A percentile compares a stretch with the other conserved stretches of the same genome.
These are phyloP conservation scores for Colletotrichum brevisporum DNA, from an alignment of 2,329 filamentous ascomycete genomes.

Conservation along the genomic window DNA sequence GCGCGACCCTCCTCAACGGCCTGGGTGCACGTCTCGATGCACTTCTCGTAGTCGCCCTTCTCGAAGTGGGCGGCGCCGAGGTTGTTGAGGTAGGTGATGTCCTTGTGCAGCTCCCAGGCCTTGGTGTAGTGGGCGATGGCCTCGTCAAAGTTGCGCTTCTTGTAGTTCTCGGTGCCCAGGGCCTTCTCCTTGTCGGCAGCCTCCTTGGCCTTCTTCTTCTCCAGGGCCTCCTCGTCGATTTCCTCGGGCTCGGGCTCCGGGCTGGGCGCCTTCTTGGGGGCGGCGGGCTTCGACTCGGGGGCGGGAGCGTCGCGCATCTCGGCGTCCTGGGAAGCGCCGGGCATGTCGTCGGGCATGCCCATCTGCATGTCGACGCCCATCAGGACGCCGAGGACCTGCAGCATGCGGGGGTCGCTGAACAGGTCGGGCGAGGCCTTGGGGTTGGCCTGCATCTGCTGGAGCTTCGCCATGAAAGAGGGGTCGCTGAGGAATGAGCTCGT, in stretches of 20 bases:
- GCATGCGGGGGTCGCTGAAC: constrained; percentile 90
- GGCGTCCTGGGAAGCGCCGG: constrained; percentile 71
- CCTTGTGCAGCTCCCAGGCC: constrained; percentile 94
- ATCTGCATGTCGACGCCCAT: constrained; percentile 91
- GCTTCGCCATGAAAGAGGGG: constrained; percentile 88
- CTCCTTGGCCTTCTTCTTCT: constrained; percentile 91
- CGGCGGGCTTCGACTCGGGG: constrained; percentile 56
- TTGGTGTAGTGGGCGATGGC: constrained; percentile 95
- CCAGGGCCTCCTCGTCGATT: constrained; percentile 85
- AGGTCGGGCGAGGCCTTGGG: constrained; percentile 83
- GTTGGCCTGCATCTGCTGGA: constrained; percentile 85
- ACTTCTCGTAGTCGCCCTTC: constrained; percentile 92
- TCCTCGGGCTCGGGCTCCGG: constrained; percentile 73
- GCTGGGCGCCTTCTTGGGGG: constrained; percentile 70
- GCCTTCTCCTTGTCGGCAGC: constrained; percentile 96
- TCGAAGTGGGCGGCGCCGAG: constrained; percentile 94
- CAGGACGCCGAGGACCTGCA: constrained; percentile 93
- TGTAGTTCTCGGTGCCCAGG: constrained; percentile 94
- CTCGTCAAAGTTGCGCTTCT: constrained; percentile 96
- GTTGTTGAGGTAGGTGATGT: constrained; percentile 98
- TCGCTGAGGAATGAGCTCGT: constrained; percentile 86
- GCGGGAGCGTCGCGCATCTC: constrained; percentile 80
- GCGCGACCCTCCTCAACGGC: constrained; percentile 92
- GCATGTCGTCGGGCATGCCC: constrained; percentile 54
- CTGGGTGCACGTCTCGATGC: constrained; percentile 88